Evolutionary conservation across 768 basidiomycete species (phyloP), one percentile per base, ranked within the genome.

Genomic region (Lentinula edodes): DNA sequence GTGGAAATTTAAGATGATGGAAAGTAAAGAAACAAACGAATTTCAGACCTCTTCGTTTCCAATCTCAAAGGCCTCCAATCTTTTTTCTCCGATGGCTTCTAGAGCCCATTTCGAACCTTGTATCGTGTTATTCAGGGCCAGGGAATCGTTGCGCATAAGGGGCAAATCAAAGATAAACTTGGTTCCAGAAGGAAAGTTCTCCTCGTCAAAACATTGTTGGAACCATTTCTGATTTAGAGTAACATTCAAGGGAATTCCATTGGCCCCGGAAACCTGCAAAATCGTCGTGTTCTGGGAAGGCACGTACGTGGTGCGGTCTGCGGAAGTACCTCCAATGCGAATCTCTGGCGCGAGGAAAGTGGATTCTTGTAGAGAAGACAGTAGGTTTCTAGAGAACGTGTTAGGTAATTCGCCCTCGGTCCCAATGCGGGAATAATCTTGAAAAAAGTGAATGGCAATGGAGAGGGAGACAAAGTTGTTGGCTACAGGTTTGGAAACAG

Each of bases 151-250:
- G 34, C 56, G 56, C 20, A 58, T 41, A 6, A 58, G 42, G 12
- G 56, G 56, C n/a, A 58, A 12, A 18, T 58, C 56, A 46, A 58
- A 58, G 23, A 48, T 58, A 32, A 58, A 58, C 45, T 58, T 58
- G 5, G n/a, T 28, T 6, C 56, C 56, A 34, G 23, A 23, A 15
- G 56, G 56, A 45, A 58, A 58, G 23, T 58, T 58, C 5, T 34
- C 43, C n/a, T 43, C 16, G 34, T 58, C 56, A 48, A 58, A 58
- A 23, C 23, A 43, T 15, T 45, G 56, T 10, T 45, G 18, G 18
- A 58, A 58, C 56, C 56, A 58, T 34, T 35, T 42, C 34, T 43
- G 56, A 28, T 48, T 48, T 20, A 58, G 13, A 23, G 56, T 58
- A 16, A 58, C 56, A 34, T 58, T 58, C 41, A 58, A 36, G 15